Evolutionary conservation across 1,284 basidiomycete genomes (phyloP).

Genomic region (Ustilago sp.): DNA sequence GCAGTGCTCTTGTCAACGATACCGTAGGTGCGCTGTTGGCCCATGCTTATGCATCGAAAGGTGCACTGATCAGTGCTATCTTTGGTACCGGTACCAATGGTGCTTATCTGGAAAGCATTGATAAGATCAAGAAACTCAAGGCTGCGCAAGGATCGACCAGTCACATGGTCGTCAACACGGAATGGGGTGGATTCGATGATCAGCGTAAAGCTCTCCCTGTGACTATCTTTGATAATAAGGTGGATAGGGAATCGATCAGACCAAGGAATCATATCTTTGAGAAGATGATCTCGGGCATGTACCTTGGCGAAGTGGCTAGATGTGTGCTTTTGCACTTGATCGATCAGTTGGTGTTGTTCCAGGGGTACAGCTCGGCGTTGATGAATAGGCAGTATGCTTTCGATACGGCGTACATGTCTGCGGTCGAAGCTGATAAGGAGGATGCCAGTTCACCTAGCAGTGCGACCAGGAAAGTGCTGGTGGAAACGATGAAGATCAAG

Average conservation of each 20-base stretch:
- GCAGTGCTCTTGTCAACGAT: slow-evolving; percentile 95
- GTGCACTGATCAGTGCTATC: slow-evolving; percentile 83
- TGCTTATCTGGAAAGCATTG: slow-evolving; percentile 89
- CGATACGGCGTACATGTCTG: slow-evolving; percentile 91
- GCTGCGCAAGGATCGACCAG: slow-evolving; percentile 31
- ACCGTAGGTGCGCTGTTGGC: slow-evolving; percentile 92
- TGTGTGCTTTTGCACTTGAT: slow-evolving; percentile 86
- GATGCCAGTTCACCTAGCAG: slow-evolving; percentile 28
- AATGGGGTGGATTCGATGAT: slow-evolving; percentile 75
- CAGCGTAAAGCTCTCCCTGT: slow-evolving; percentile 84
- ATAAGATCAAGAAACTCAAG: slow-evolving; percentile 80
- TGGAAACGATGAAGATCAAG: slow-evolving; percentile 76
- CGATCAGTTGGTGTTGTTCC: slow-evolving; percentile 80
- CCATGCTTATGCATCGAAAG: slow-evolving; percentile 88
- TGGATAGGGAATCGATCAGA: slow-evolving; percentile 94
- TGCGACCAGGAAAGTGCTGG: slow-evolving; percentile 74
- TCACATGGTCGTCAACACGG: slow-evolving; percentile 93
- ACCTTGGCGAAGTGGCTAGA: slow-evolving; percentile 92
- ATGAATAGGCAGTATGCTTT: slow-evolving; percentile 93
- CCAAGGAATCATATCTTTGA: slow-evolving; percentile 94
- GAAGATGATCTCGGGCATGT: slow-evolving; percentile 99
- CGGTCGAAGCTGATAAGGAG: slow-evolving; percentile 75
- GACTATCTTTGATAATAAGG: slow-evolving; percentile 91
- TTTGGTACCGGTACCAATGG: slow-evolving; percentile 99
- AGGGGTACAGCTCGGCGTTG: slow-evolving; percentile 78